phyloP scores from a whole-genome alignment of 2,329 filamentous ascomycete species.

The Aspergillus sojae region DNA sequence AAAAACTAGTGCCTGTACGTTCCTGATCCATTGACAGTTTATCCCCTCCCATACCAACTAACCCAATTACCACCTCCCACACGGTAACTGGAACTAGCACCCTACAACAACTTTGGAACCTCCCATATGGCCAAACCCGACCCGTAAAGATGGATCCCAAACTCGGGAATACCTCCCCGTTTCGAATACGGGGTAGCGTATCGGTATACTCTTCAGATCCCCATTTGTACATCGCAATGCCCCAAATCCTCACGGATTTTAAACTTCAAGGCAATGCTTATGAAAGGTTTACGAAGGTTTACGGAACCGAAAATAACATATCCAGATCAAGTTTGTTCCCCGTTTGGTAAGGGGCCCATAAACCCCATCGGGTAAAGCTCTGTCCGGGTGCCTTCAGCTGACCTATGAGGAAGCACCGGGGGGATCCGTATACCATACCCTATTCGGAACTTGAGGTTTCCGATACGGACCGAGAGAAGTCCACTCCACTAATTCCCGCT shows the following conservation, averaged over 20 bases:
- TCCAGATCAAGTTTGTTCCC: background rate
- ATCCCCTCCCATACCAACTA: background rate
- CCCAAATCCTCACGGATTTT: background rate
- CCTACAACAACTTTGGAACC: background rate
- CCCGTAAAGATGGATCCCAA: background rate
- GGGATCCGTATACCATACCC: background rate
- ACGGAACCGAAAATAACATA: background rate
- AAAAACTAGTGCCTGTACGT: background rate
- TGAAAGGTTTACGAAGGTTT: background rate
- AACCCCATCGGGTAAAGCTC: background rate
- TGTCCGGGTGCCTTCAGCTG: background rate
- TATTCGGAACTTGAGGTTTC: background rate
- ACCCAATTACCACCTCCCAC: background rate
- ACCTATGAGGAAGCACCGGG: background rate
- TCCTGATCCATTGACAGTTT: background rate
- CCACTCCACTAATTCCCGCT: background rate
- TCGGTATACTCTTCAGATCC: background rate
- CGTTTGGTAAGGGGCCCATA: background rate
- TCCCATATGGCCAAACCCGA: background rate
- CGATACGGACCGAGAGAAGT: background rate
- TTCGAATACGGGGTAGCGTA: background rate
- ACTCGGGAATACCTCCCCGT: background rate
- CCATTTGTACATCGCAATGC: background rate
- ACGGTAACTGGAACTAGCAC: background rate
- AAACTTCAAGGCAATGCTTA: background rate